phyloP scores from a whole-genome alignment of 2,329 filamentous ascomycete species.

The Sporothrix mexicana region DNA sequence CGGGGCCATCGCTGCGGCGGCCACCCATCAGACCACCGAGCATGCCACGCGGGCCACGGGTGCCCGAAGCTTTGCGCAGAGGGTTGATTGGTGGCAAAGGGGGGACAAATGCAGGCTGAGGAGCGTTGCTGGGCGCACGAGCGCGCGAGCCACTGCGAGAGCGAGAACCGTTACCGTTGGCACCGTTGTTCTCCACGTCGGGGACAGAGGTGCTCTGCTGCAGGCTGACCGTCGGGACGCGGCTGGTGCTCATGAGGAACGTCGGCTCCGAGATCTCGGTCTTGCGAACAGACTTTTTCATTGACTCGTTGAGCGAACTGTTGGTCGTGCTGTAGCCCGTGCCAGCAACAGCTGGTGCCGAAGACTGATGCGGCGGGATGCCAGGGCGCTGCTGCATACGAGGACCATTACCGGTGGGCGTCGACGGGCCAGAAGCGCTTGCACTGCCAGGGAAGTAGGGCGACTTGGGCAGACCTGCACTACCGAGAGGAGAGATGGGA shows the following conservation, averaged over 20 bases:
- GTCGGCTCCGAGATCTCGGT: conserved; percentile 59
- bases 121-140: conserved; percentile 48
- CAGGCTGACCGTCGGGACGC: conserved; percentile 52
- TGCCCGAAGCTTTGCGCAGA: conserved; percentile 52
- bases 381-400: conserved; percentile 27
- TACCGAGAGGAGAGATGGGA: conserved; percentile 52
- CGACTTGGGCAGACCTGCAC: conserved; percentile 42
- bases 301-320: conserved; percentile 48
- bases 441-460: conserved; percentile 40
- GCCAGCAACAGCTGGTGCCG: conserved; percentile 35
- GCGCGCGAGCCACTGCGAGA: conserved; percentile 49
- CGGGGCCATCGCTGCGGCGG: conserved; percentile 33
- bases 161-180: conserved; percentile 42
- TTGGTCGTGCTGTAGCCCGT: conserved; percentile 38
- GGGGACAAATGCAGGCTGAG: conserved; percentile 46
- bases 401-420: conserved; percentile 43
- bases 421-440: conserved; percentile 44
- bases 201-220: conserved; percentile 41
- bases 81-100: conserved; percentile 64
- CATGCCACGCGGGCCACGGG: conserved; percentile 48
- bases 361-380: conserved; percentile 36
- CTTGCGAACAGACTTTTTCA: conserved; percentile 52
- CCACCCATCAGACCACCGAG: conserved; percentile 47
- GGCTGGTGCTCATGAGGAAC: conserved; percentile 54
- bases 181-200: conserved; percentile 38